Base-by-base conservation (phyloP, 345 rosid genomes). In the Eucalyptus decipiens region DNA sequence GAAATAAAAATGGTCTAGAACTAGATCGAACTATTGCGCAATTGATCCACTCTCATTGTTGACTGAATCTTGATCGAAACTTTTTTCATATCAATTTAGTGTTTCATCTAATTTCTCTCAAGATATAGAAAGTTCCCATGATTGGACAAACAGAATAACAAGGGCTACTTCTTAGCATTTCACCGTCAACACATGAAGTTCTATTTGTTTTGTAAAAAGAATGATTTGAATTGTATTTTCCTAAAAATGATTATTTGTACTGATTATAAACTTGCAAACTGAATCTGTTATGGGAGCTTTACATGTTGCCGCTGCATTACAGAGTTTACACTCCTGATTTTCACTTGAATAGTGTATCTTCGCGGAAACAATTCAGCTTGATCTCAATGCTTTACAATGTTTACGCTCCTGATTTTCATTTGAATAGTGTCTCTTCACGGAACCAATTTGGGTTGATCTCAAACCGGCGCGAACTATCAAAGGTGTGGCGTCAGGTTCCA, bases 21-120 rank as follows among this genome's bases (percentile, higher is more conserved):
- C 24, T 0, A 2, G 7, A 69, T 16, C 4, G 4, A 69, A 32
- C 42, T 3, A 32, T 32, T 19, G 26, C 1, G 8, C 5, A 2
- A 40, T 72, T 2, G 1, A 40, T 37, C 2, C 16, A 7, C 2
- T 40, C 8, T 72, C 3, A 1, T 0, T 2, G 9, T 11, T 1
- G 0, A 76, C 0, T 8, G 2, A 21, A 76, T 40, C 30, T 40
- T 1, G 1, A 34, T 69, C 0, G 0, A 19, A 69, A 40, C 42
- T 9, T 18, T 12, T 17, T 17, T 32, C 23, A 5, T 10, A 32
- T 67, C 2, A 17, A 18, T 32, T 67, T 69, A 9, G 24, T 3
- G 28, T 76, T 42, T 42, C 24, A 8, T 21, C 0, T 76, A 23
- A 11, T 2, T 6, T 40, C 30, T 21, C 5, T 1, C 85, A 6